Base-by-base conservation (phyloP, 208 protist genomes). In the Naegleria gruberi region DNA sequence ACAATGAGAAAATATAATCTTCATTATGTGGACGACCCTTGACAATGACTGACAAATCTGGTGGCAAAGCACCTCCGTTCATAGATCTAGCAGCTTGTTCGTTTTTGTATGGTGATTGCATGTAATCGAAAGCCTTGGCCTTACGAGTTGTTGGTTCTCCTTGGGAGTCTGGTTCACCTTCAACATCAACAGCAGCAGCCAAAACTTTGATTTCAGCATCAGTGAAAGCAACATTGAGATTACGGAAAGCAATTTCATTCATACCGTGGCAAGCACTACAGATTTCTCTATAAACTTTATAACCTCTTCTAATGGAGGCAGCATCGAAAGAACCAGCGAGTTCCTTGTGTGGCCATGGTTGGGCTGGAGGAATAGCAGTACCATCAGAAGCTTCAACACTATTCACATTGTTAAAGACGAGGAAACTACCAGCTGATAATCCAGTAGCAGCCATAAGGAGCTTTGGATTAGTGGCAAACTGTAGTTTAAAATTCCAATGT, bases 1-100 rank as follows among this genome's bases (percentile, higher is more conserved):
- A 95, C 37, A 99, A 95, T 41, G 98, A 95, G 92, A 99, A 99
- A 91, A 99, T 94, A 93, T 99, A 99, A 93, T 99, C 96, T 82
- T 95, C 93, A n/a, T 96, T 95, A 40, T 94, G 96, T 89, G 96
- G 95, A 92, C 97, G 96, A 43, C 97, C 98, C 92, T 99, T 99
- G 90, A 97, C 94, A 90, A 99, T 96, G 90, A 99, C 96, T 90
- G 97, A 97, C 90, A 99, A 93, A 97, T 99, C 98, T 91, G 98
- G 98, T 55, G 98, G 98, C 90, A 98, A 95, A 10, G 98, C 98
- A 91, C 98, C 98, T 92, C 97, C 97, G 94, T 99, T 99, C 73
- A 96, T 94, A 91, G 96, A 95, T 91, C 97, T 96, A 19, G 97
- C 98, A n/a, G 95, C 97, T 90, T 99, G 95, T 92, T 98, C 96